phyloP scores from a whole-genome alignment of 208 protist species.

The Kentomonas sorsogonicus region DNA sequence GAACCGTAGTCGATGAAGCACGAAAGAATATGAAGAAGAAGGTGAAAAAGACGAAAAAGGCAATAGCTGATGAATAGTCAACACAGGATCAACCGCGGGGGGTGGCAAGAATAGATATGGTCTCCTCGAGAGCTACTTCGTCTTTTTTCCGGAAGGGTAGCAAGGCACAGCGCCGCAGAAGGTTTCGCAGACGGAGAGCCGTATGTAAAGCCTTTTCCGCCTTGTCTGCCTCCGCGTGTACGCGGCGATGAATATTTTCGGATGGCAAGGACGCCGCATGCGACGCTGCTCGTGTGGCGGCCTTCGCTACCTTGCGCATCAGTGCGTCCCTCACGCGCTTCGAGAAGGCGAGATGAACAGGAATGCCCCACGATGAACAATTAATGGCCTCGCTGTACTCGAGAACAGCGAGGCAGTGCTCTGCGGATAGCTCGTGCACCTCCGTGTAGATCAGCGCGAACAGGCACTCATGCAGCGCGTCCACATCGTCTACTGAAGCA shows the following conservation, averaged over 20 bases:
- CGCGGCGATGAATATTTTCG: no score
- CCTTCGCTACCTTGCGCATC: constrained; percentile 11
- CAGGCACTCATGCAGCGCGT: constrained; percentile 38
- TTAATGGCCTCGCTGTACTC: constrained; percentile 51
- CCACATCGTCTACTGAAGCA: constrained; percentile 20
- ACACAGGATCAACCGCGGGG: no score
- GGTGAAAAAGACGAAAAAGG: no score
- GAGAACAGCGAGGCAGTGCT: constrained; percentile 39
- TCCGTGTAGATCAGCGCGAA: constrained; percentile 52
- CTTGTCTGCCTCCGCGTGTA: constrained; percentile 2
- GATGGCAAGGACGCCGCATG: no score
- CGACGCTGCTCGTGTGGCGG: neutral
- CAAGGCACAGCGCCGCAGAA: constrained; percentile 33
- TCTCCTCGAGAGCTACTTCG: neutral
- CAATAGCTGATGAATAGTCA: no score
- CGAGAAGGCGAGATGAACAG: constrained; percentile 28
- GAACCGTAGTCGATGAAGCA: no score
- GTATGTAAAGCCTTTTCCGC: constrained; percentile 16
- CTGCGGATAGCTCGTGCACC: constrained; percentile 20
- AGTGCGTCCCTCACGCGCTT: constrained; percentile 43
- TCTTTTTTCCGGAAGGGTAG: constrained; percentile 27
- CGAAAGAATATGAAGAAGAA: no score
- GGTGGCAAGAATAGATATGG: no score
- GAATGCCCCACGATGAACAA: constrained; percentile 34
- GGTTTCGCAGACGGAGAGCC: constrained; percentile 20